Base-by-base conservation (phyloP, 345 rosid species). In the Linum lewisii region DNA sequence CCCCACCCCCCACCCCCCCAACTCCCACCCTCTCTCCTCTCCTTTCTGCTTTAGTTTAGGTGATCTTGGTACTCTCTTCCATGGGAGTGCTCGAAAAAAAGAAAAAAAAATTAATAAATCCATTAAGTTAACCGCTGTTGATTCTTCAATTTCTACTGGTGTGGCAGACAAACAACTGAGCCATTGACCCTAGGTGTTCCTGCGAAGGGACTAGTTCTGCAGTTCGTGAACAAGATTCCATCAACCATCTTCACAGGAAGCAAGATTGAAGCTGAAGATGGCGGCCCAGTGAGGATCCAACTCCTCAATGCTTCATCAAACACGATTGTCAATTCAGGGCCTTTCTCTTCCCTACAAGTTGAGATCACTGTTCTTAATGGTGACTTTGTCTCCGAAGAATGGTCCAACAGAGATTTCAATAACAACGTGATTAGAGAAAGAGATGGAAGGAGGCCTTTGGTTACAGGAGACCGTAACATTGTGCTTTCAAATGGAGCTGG, bases 381-480 rank as follows among this genome's bases (percentile, higher is more conserved):
- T 25, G 92, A 93, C 22, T 85, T 86, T 42, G 73, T 74, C 24
- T 44, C 67, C 0, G 77, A 86, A 55, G 62, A 71, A 25, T 88
- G 92, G 96, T 62, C 62, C 0, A 72, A 69, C 13, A 66, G 26
- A 1, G 78, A 71, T 21, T 86, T 89, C 73, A 59, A 19, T 26
- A 73, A 74, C 24, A 69, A 49, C 16, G 59, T 89, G 55, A 70
- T 85, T 23, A 79, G 72, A 2, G 73, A 81, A 74, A 75, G 99
- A 11, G 81, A 82, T 10, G 94, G 95, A 2, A 80, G 67, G 67
- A 77, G 81, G 62, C 95, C 99, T 0, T 36, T 93, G 54, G 66
- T 93, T 20, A 73, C 84, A 0, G 99, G 99, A 21, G 91, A 81
- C n/a, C 65, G 69, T n/a, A 72, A 47, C 19, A 2, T 85, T 22